A percentile compares a stretch with the other conserved stretches of the same genome.
Conservation (phyloP, 306 rosid genomes). For the Cucumis melo region DNA sequence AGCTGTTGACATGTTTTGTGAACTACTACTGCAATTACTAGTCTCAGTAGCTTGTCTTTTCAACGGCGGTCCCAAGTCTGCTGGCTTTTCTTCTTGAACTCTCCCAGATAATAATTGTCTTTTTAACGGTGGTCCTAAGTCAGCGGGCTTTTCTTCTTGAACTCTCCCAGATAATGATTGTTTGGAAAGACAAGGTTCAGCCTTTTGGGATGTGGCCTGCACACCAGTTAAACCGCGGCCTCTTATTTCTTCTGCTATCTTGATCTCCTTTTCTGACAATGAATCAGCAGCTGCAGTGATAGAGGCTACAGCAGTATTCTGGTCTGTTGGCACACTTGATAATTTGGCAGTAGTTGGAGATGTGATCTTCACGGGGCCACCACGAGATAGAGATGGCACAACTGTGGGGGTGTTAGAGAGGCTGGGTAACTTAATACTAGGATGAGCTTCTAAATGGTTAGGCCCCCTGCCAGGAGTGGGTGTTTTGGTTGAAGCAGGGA, state of each 20-base stretch:
- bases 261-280: slow-evolving; percentile 21
- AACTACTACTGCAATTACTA: background rate
- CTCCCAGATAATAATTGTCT: background rate
- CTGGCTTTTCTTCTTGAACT: slow-evolving; percentile 1
- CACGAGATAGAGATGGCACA: slow-evolving; percentile 2
- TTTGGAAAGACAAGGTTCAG: background rate
- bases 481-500: slow-evolving; percentile 22
- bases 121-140: background rate
- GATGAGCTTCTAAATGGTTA: slow-evolving; percentile 22
- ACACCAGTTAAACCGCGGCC: slow-evolving; percentile 7
- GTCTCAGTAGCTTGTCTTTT: slow-evolving; percentile 1
- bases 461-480: slow-evolving; percentile 8
- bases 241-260: slow-evolving; percentile 12
- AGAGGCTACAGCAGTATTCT: slow-evolving; percentile 14
- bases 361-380: background rate
- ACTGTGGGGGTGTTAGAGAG: slow-evolving; percentile 11
- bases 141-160: background rate
- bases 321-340: background rate
- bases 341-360: background rate
- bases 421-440: slow-evolving; percentile 1
- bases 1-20: background rate
- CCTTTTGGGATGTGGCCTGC: slow-evolving; percentile 9
- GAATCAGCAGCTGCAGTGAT: slow-evolving; percentile 12
- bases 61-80: background rate
- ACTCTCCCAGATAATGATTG: background rate